Base-by-base conservation (phyloP, 169 alveolate species). In the Blepharisma undulans region DNA sequence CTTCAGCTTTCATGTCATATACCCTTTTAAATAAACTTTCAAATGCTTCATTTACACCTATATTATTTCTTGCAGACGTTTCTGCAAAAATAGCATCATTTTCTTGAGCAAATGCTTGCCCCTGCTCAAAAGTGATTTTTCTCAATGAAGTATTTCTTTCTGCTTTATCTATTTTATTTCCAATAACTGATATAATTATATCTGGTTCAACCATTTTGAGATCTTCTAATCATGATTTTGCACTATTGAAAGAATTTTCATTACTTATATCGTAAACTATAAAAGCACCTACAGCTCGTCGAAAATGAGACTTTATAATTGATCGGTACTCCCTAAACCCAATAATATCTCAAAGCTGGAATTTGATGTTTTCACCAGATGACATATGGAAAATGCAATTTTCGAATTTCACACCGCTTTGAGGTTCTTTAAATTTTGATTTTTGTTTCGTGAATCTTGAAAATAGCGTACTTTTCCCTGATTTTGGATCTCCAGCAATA, bases 341-440 rank as follows among this genome's bases (percentile, higher is more conserved):
- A 59, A 99, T 99, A 4, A 99, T 98, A 89, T 95, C 97, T 98
- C 98, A 94, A 34, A 97, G 98, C 97, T 98, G 99, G 19, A 99
- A 99, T 91, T 98, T 98, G 76, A 98, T 99, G 34, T 98, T 98
- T 30, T 99, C 99, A 14, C 99, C 99, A 84, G 97, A 97, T 59
- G 98, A 98, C 72, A 99, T 96, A 16, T 99, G 99, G 29, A 99
- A 99, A 6, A 99, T 98, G 81, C 99, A 97, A 2, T 99, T 99
- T 27, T 99, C 99, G 92, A 99, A 99, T 93, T 99, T 99, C n/a
- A 99, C 99, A 77, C 99, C 99, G 74, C 98, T 98, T 74, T 99
- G 98, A 32, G 99, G 99, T 81, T 96, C 96, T 78, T 99, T 99
- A 87, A 97, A 97, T 86, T 97, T 97, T 29, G 99, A 99, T 34